Evolutionary conservation across 306 rosid genomes (phyloP).

Genomic region (Prosopis cineraria): DNA sequence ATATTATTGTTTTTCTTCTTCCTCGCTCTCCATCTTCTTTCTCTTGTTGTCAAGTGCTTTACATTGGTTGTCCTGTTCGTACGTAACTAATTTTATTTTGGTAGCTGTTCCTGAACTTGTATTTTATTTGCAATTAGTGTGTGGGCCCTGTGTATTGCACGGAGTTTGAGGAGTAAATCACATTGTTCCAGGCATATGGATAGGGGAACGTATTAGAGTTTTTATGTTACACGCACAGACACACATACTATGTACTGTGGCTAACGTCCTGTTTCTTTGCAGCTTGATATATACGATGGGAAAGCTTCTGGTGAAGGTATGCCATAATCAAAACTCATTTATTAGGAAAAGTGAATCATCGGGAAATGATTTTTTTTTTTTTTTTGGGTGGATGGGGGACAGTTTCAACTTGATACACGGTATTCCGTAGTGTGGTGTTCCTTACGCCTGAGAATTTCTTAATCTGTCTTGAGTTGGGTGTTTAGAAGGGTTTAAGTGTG

Average conservation of each 20-base stretch:
- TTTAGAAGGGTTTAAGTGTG: slow-evolving; percentile 17
- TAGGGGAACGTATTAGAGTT: neutral
- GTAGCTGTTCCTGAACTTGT: neutral
- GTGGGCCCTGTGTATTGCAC: neutral
- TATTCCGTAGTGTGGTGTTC: neutral
- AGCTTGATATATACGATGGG: slow-evolving; percentile 93
- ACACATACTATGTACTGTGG: slow-evolving; percentile 8
- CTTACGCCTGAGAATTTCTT: neutral
- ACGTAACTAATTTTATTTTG: neutral
- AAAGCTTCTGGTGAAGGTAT: slow-evolving; percentile 86
- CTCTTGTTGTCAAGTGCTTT: neutral
- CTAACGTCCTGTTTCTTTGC: slow-evolving; percentile 40
- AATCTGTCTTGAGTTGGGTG: slow-evolving; percentile 8
- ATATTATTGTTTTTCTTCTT: neutral
- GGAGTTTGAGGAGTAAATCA: neutral
- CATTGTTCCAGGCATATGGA: neutral
- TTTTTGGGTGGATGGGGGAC: neutral
- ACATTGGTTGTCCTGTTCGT: slow-evolving; percentile 1
- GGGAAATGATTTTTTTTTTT: neutral
- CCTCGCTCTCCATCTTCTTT: neutral
- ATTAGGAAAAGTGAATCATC: neutral
- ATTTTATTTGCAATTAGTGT: neutral
- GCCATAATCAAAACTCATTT: slow-evolving; percentile 10
- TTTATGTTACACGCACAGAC: neutral
- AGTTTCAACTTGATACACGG: neutral